A percentile compares a stretch with the other conserved stretches of the same genome.
These are phyloP conservation scores for Phycomyces blakesleeanus DNA, from an alignment of 192 early-diverging fungal species.

Conservation along the genomic window DNA sequence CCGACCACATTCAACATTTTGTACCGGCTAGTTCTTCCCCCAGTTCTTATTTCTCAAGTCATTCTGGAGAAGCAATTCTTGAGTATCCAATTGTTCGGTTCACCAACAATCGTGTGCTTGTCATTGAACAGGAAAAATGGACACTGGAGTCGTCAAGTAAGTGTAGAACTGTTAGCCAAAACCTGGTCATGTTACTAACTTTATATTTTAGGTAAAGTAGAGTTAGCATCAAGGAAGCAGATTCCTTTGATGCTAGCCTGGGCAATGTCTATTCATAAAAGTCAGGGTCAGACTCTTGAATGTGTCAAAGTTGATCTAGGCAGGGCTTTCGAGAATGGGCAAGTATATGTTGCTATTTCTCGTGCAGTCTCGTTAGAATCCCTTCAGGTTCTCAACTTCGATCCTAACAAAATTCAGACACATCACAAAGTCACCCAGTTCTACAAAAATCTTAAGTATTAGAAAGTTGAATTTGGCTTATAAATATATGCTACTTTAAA, in stretches of 20 bases:
- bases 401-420: constrained; percentile 60
- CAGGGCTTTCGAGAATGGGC: constrained; percentile 77
- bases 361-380: constrained; percentile 67
- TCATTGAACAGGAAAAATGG: constrained; percentile 51
- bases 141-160: constrained; percentile 48
- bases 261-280: constrained; percentile 87
- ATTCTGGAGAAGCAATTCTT: neutral
- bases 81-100: constrained; percentile 37
- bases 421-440: constrained; percentile 68
- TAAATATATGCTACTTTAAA: no score
- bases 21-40: neutral
- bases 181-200: neutral
- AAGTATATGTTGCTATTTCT: constrained; percentile 83
- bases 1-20: neutral
- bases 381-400: constrained; percentile 71
- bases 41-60: neutral
- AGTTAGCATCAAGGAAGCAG: constrained; percentile 33
- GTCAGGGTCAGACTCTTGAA: constrained; percentile 83
- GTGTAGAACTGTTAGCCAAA: neutral
- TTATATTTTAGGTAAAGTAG: neutral
- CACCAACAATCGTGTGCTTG: constrained; percentile 37
- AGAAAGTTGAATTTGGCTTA: no score
- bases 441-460: constrained; percentile 42
- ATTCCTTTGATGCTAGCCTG: constrained; percentile 80
- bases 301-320: constrained; percentile 70